Evolutionary conservation across 768 basidiomycete species (phyloP).

Genomic region (Collybiopsis luxurians): DNA sequence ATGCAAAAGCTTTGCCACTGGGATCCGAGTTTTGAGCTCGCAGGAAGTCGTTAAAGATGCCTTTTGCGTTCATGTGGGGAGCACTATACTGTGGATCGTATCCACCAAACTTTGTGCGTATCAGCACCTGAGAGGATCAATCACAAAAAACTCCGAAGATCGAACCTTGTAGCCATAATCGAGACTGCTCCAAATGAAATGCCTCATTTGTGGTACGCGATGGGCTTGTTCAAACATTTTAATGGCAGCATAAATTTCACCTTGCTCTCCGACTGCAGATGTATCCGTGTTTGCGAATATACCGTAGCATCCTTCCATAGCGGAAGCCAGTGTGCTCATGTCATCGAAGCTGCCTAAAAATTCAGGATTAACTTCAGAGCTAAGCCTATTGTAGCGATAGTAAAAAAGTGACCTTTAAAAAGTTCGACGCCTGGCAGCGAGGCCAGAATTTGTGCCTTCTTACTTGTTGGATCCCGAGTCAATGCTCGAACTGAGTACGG

Average conservation of each 20-base stretch:
- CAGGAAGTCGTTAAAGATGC: slow-evolving; percentile 36
- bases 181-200: slow-evolving; percentile 5
- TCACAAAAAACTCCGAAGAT: not conserved
- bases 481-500: slow-evolving; percentile 41
- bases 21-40: slow-evolving; percentile 30
- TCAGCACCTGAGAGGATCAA: not conserved
- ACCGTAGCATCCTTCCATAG: slow-evolving; percentile 32
- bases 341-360: slow-evolving; percentile 33
- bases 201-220: not conserved
- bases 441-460: slow-evolving; percentile 31
- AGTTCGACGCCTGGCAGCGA: slow-evolving; percentile 32
- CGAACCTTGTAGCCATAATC: slow-evolving; percentile 1
- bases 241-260: slow-evolving; percentile 4
- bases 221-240: slow-evolving; percentile 7
- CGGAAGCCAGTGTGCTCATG: slow-evolving; percentile 17
- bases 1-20: slow-evolving; percentile 27
- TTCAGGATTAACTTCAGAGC: not conserved
- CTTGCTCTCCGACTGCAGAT: not conserved
- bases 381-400: not conserved
- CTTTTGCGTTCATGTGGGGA: slow-evolving; percentile 41
- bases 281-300: slow-evolving; percentile 14
- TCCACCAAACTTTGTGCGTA: not conserved
- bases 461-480: slow-evolving; percentile 31
- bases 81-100: slow-evolving; percentile 24
- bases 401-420: slow-evolving; percentile 30